Percentiles rank a stretch among this genome's conserved stretches.
Evolutionary conservation across 1,284 basidiomycete genomes (phyloP).

Genomic region (Trametes sp.): DNA sequence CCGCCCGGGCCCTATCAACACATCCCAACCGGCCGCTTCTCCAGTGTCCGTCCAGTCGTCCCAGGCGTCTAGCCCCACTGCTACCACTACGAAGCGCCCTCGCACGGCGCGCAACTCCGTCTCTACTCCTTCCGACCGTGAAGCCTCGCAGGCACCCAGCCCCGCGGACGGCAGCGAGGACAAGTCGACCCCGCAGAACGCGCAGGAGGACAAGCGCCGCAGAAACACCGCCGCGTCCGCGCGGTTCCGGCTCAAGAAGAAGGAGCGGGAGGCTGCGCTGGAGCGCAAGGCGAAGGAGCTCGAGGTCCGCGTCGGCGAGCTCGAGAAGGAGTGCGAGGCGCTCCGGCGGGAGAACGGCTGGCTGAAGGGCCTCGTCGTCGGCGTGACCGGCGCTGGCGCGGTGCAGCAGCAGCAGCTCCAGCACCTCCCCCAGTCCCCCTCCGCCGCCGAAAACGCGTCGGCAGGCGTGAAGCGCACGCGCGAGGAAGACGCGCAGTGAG

Average conservation of each 20-base stretch:
- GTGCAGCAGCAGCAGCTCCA: slow-evolving; percentile 38
- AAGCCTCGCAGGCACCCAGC: slow-evolving; percentile 31
- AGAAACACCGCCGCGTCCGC: slow-evolving; percentile 97
- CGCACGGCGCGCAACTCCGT: slow-evolving; percentile 62
- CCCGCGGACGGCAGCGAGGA: slow-evolving; percentile 41
- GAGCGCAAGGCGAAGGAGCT: slow-evolving; percentile 92
- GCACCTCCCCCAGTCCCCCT: slow-evolving; percentile 12
- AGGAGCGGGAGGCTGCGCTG: slow-evolving; percentile 94
- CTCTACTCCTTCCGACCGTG: slow-evolving; percentile 34
- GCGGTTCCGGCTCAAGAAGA: slow-evolving; percentile 99
- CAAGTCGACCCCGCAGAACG: slow-evolving; percentile 47
- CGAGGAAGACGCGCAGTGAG: slow-evolving; percentile 25
- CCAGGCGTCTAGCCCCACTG: slow-evolving; percentile 35
- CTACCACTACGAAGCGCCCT: slow-evolving; percentile 55
- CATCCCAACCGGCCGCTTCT: slow-evolving; percentile 28
- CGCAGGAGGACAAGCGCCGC: slow-evolving; percentile 90
- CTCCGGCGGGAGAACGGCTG: slow-evolving; percentile 94
- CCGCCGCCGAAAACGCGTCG: slow-evolving; percentile 6
- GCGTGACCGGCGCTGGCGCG: slow-evolving; percentile 75
- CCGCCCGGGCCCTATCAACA: slow-evolving; percentile 18
- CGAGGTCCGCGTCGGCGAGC: slow-evolving; percentile 81
- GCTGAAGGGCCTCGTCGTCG: slow-evolving; percentile 92
- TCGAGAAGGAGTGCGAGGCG: slow-evolving; percentile 92
- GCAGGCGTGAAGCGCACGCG: slow-evolving; percentile 25
- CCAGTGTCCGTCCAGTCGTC: slow-evolving; percentile 16